Evolutionary conservation across 2,329 filamentous ascomycete genomes (phyloP).

Genomic region (Aspergillus carbonarius): DNA sequence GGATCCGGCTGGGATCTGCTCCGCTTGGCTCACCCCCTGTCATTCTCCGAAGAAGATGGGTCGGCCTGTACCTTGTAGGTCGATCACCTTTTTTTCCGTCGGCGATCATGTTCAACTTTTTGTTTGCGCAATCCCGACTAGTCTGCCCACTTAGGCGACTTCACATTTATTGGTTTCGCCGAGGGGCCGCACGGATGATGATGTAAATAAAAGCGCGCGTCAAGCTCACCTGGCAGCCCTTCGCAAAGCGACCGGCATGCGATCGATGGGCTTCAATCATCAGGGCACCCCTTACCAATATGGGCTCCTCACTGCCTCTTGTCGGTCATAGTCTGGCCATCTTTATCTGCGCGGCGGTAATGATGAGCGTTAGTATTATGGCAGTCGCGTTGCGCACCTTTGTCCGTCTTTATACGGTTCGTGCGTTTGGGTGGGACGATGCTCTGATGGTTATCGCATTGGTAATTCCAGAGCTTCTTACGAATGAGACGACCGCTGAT

Average conservation of each 20-base stretch:
- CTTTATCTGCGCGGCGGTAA: constrained; percentile 18
- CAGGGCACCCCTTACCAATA: not conserved
- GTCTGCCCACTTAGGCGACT: not conserved
- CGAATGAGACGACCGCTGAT: not conserved
- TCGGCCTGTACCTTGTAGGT: not conserved
- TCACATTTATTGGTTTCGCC: not conserved
- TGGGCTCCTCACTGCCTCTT: constrained; percentile 17
- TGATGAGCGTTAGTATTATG: constrained; percentile 19
- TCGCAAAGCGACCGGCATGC: not conserved
- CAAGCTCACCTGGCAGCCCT: not conserved
- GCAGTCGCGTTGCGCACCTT: constrained; percentile 23
- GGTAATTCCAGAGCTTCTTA: constrained; percentile 7
- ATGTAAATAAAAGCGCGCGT: not conserved
- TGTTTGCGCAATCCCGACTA: not conserved
- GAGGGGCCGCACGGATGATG: not conserved
- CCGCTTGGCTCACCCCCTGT: not conserved
- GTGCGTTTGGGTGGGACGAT: constrained; percentile 27
- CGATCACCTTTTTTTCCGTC: not conserved
- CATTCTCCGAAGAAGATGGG: not conserved
- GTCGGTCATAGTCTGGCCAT: constrained; percentile 21
- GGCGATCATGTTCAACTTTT: not conserved
- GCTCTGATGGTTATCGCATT: constrained; percentile 23
- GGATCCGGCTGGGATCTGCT: not conserved
- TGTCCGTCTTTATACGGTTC: constrained; percentile 21
- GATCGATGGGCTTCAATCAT: not conserved